These are phyloP conservation scores for Phytopythium chamaehyphon DNA, from an alignment of 352 stramenopile genomes.

Conservation along the genomic window DNA sequence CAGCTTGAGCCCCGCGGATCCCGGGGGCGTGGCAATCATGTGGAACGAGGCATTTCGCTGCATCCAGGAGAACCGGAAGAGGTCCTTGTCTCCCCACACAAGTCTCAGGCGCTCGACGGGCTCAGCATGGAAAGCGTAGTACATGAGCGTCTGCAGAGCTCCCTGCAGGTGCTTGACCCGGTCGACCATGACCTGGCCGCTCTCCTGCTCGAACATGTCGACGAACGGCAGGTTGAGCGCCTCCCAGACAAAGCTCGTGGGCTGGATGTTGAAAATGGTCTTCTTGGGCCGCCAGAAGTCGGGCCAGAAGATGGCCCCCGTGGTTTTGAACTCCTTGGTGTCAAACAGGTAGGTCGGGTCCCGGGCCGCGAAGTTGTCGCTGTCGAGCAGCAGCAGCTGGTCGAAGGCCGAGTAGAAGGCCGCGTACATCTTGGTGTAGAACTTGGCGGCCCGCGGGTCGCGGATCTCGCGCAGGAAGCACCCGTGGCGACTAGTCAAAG, in stretches of 20 bases:
- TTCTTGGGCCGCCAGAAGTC: conserved; percentile 68
- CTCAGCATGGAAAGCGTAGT: conserved; percentile 41
- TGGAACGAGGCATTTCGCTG: conserved; percentile 57
- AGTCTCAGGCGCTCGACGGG: conserved; percentile 46
- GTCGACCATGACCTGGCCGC: conserved; percentile 67
- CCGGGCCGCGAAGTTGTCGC: conserved; percentile 65
- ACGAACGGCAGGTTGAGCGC: conserved; percentile 51
- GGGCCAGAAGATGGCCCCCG: conserved; percentile 72
- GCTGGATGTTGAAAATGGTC: conserved; percentile 78
- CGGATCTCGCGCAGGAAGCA: conserved; percentile 61
- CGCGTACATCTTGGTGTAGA: conserved; percentile 73
- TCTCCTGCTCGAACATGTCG: conserved; percentile 79
- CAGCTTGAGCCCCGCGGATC: conserved; percentile 38
- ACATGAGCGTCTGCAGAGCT: conserved; percentile 63
- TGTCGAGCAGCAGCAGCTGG: conserved; percentile 67
- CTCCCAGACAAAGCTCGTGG: conserved; percentile 62
- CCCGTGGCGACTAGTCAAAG: conserved; percentile 29
- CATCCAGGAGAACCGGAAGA: conserved; percentile 78
- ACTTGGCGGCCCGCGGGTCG: conserved; percentile 42
- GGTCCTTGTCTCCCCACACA: conserved; percentile 75
- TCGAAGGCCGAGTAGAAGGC: conserved; percentile 77
- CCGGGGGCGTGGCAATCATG: conserved; percentile 51
- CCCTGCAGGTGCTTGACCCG: conserved; percentile 23
- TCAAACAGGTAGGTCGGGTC: conserved; percentile 72
- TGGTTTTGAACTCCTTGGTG: conserved; percentile 31